Percentiles rank a stretch among this genome's conserved stretches.
phyloP scores from a whole-genome alignment of 2,329 filamentous ascomycete genomes.

The Aplosporella prunicola region DNA sequence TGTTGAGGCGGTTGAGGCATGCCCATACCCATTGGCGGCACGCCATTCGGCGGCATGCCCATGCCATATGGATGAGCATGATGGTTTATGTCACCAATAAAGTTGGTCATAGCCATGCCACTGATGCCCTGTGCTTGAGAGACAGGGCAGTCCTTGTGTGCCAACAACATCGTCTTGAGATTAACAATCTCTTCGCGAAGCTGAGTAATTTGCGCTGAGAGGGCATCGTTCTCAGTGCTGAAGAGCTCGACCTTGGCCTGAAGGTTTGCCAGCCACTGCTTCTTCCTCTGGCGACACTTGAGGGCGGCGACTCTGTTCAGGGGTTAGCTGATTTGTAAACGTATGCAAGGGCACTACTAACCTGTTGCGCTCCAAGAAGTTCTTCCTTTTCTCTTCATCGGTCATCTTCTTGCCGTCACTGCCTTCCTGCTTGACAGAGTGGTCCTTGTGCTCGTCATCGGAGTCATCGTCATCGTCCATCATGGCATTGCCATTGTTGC shows the following conservation, averaged over 20 bases:
- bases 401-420: constrained; percentile 70
- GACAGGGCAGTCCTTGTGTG: constrained; percentile 93
- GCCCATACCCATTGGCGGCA: constrained; percentile 25
- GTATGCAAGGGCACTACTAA: constrained; percentile 37
- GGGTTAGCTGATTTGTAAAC: constrained; percentile 16
- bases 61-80: constrained; percentile 42
- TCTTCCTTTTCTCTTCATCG: constrained; percentile 96
- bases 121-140: constrained; percentile 73
- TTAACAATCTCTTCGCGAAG: constrained; percentile 90
- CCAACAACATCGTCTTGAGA: constrained; percentile 81
- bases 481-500: constrained; percentile 38
- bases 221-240: constrained; percentile 79
- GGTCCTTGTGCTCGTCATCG: constrained; percentile 34
- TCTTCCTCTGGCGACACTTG: constrained; percentile 96
- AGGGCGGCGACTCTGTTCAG: constrained; percentile 72
- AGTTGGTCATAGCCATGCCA: constrained; percentile 41
- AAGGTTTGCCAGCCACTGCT: constrained; percentile 94
- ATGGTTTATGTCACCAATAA: constrained; percentile 36
- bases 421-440: constrained; percentile 27
- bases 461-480: constrained; percentile 44
- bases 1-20: constrained; percentile 20
- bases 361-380: constrained; percentile 94
- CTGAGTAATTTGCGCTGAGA: constrained; percentile 73
- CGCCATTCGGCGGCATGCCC: constrained; percentile 31
- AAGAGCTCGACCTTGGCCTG: constrained; percentile 93